Base-by-base conservation (phyloP, 164 flowering plant species). In the Magnolia changhungtana region DNA sequence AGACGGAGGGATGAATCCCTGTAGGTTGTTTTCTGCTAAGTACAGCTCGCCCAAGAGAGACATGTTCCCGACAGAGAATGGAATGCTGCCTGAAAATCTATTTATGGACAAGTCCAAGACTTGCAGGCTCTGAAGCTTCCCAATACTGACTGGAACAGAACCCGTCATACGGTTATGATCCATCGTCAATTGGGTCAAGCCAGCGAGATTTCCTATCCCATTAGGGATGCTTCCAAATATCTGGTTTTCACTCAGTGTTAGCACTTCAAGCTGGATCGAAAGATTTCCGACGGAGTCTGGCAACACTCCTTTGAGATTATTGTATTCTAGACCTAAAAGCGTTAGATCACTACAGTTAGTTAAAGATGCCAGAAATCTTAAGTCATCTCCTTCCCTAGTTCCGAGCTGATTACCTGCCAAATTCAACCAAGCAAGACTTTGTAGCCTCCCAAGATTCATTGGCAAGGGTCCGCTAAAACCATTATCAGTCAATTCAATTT, bases 231-330 rank as follows among this genome's bases (percentile, higher is more conserved):
- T 78, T 21, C 77, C 74, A 49, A 16, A 23, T 14, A 78, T 78
- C 3, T n/a, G 18, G 64, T 74, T 68, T 14, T 16, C 13, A 5
- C 73, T 67, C 50, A 78, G 16, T 63, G 45, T 20, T 73, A 19
- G 3, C n/a, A 10, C 4, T 6, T 2, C 7, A 5, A 66, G 68
- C 24, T 10, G 8, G 29, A 55, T 55, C 18, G 61, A 55, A 55
- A 55, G 18, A 55, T 55, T 55, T 10, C 16, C 61, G 61, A 79
- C 27, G 6, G 31, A 77, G 8, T 18, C 29, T 50, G 51, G 66
- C 58, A 85, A 29, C 7, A 50, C n/a, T 0, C 90, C 87, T 13
- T 74, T 74, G 58, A 84, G 79, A 7, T 51, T 19, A 63, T 85
- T 85, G 0, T 4, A 1, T 0, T 4, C 0, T 0, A 84, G 1